Evolutionary conservation across 371 early-diverging fungal species (phyloP), one percentile per base, ranked within the genome.

Genomic region (Lichtheimia corymbifera): DNA sequence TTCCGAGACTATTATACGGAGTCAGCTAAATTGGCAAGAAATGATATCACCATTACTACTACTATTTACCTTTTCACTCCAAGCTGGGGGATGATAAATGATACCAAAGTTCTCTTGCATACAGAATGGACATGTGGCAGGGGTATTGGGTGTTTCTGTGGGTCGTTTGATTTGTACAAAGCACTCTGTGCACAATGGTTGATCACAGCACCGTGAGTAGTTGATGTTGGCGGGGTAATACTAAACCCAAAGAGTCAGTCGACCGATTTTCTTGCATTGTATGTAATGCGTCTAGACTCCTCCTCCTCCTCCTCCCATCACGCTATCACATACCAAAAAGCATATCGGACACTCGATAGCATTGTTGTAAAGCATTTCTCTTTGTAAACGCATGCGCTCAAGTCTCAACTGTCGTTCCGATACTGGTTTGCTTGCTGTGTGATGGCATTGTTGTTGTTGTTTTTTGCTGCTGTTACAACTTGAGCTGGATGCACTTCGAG

Each of bases 181-280:
- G 69, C 97, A 96, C 63, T 96, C 96, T 12, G 96, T 93, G 77
- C 97, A 96, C 51, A 96, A 91, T 14, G 97, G 96, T 66, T 96
- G 91, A 73, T 93, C 91, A 77, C 97, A 96, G 72, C 97, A 96
- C 18, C 91, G 82, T 17, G 96, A 90, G 65, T 91, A 88, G 77
- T 97, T 97, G 78, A 93, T 93, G 73, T 96, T 95, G 63, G 85
- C 70, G 17, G 97, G 96, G 70, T 97, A 97, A 72, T 90, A 93
- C 91, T 91, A 22, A 25, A 47, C 45, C n/a, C 30, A 22, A 47
- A 47, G 5, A 47, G 17, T 47, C 22, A 22, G 47, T n/a, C 11
- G 47, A 47, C 18, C 35, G 24, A 22, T 55, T 41, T 15, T 13
- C 22, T 55, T 55, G 56, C 13, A 18, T 28, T 15, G 12, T 41